These are phyloP conservation scores for Areca catechu DNA, from an alignment of 176 grass and related monocot species.

Conservation along the genomic window DNA sequence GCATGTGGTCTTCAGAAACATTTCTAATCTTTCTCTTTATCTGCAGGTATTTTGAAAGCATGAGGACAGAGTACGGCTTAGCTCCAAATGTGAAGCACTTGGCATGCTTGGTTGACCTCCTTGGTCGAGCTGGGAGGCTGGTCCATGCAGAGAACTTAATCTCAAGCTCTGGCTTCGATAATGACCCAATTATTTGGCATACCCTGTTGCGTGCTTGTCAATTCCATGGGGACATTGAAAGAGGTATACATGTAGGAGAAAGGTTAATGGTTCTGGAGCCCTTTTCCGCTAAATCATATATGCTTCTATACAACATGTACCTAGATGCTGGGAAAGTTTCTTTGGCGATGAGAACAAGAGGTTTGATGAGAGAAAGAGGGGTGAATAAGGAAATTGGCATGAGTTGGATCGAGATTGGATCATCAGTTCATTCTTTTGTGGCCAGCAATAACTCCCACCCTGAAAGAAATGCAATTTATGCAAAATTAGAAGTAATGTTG, in stretches of 20 bases:
- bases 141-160: conserved; percentile 53
- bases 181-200: conserved; percentile 40
- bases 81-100: conserved; percentile 30
- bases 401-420: conserved; percentile 57
- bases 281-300: conserved; percentile 45
- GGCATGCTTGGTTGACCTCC: conserved; percentile 56
- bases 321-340: conserved; percentile 63
- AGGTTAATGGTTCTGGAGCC: conserved; percentile 55
- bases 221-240: conserved; percentile 52
- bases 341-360: conserved; percentile 74
- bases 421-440: conserved; percentile 33
- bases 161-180: conserved; percentile 37
- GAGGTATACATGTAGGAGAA: conserved; percentile 32
- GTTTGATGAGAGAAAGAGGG: conserved; percentile 72
- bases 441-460: conserved; percentile 25
- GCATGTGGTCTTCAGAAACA: neutral
- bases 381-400: conserved; percentile 32
- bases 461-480: conserved; percentile 19
- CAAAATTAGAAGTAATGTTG: conserved; percentile 33
- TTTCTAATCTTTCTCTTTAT: conserved; percentile 12
- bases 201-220: conserved; percentile 46
- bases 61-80: conserved; percentile 42
- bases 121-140: conserved; percentile 47
- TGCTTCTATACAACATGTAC: conserved; percentile 63
- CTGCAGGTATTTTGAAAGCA: conserved; percentile 55